Evolutionary conservation across 2,329 filamentous ascomycete species (phyloP).

Genomic region (Curvularia sp.): DNA sequence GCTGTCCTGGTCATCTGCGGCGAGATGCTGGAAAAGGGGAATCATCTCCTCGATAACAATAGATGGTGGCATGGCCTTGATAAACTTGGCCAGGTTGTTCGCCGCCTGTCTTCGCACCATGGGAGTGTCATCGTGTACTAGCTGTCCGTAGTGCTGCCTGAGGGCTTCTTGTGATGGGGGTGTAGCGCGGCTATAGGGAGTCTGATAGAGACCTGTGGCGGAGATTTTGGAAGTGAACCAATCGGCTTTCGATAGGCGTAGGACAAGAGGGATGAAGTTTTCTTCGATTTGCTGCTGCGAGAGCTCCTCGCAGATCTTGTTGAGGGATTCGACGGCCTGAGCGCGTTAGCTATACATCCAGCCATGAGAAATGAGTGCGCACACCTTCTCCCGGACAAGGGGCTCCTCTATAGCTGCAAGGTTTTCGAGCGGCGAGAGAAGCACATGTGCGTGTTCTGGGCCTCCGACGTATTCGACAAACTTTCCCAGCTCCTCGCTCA

Average conservation of each 20-base stretch:
- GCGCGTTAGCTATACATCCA: constrained; percentile 39
- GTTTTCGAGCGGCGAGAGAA: constrained; percentile 96
- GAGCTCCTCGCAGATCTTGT: constrained; percentile 96
- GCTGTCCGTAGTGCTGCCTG: constrained; percentile 85
- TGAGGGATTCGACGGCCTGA: constrained; percentile 96
- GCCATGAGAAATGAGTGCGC: constrained; percentile 4
- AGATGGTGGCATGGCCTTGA: constrained; percentile 91
- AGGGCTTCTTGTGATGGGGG: constrained; percentile 88
- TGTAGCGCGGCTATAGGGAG: constrained; percentile 90
- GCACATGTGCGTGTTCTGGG: constrained; percentile 90
- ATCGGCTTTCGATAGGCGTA: constrained; percentile 97
- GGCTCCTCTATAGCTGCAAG: constrained; percentile 98
- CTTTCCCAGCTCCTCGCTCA: constrained; percentile 94
- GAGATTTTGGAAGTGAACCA: constrained; percentile 99
- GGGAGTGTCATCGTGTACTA: constrained; percentile 97
- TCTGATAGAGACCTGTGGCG: constrained; percentile 91
- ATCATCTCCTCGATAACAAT: constrained; percentile 99
- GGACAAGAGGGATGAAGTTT: constrained; percentile 93
- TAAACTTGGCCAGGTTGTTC: constrained; percentile 95
- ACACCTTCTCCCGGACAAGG: constrained; percentile 94
- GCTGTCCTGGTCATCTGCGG: constrained; percentile 96
- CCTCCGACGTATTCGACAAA: constrained; percentile 99
- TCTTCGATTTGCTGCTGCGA: constrained; percentile 94
- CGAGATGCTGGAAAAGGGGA: constrained; percentile 95
- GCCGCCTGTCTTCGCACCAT: constrained; percentile 98